Evolutionary conservation across 495 filamentous ascomycete species (phyloP), one percentile per base, ranked within the genome.

Genomic region (Penicillium cosmopolitanum): DNA sequence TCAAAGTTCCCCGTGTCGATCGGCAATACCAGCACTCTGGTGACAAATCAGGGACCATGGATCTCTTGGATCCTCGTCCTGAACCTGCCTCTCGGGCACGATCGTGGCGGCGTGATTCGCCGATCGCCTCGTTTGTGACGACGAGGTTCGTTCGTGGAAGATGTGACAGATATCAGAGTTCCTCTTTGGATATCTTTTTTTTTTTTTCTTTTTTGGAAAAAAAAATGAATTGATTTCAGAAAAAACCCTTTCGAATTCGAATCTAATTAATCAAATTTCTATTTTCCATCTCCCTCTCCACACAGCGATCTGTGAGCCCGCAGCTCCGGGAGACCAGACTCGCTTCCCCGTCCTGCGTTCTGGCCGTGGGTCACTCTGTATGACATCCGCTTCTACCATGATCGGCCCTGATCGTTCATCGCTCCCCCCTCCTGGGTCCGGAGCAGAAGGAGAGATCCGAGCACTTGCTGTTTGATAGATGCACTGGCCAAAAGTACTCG

Each of bases 41-140:
- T 71, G 73, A 77, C 76, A 77, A 78, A 77, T 78, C 67, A 73
- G 70, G 65, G 59, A 62, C 63, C 57, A 50, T 55, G 53, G 65
- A 73, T 72, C 54, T 50, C 63, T 34, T 51, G 51, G 65, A 74
- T 73, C 58, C 56, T 55, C 66, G 36, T 53, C 48, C 13, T 43
- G 58, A 58, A 64, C 57, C 63, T 60, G 9, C 13, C 51, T 34
- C 55, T 60, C 51, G 65, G 68, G 59, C 62, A 59, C 36, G 54
- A 68, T 74, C 65, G 62, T 21, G 38, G 10, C 28, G 50, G 31
- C 35, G 50, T 77, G 61, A 77, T 76, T 77, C 67, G 76, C 53
- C 13, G 62, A 76, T 76, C 76, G 53, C 8, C 25, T 25, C 19
- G 18, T 4, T 51, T 25, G 9, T 18, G 44, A 58, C 51, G 51